phyloP scores from a whole-genome alignment of 2,329 filamentous ascomycete species.

The Exserohilum rostratum region DNA sequence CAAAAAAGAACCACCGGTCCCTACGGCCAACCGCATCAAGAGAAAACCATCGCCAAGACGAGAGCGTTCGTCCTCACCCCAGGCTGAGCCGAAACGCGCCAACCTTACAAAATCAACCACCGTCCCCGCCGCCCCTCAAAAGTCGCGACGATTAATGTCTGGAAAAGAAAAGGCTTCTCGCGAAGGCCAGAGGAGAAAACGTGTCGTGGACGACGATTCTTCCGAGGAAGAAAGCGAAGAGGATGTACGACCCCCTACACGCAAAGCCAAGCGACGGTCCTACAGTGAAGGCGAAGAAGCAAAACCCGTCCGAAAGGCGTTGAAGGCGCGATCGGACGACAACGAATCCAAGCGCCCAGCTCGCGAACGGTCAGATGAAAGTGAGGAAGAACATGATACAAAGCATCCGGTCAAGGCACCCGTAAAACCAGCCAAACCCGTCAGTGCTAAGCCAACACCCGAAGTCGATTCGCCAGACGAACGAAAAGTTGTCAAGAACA shows the following conservation, averaged over 20 bases:
- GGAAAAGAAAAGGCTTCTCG: slow-evolving; percentile 46
- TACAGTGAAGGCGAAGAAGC: slow-evolving; percentile 45
- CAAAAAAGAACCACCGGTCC: slow-evolving; percentile 43
- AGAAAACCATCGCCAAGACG: slow-evolving; percentile 39
- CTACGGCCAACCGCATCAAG: slow-evolving; percentile 37
- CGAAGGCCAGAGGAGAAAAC: slow-evolving; percentile 40
- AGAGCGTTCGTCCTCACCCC: slow-evolving; percentile 45
- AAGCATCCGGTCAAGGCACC: slow-evolving; percentile 37
- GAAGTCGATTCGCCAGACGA: slow-evolving; percentile 46
- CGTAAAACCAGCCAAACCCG: slow-evolving; percentile 32
- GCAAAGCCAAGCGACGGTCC: slow-evolving; percentile 42
- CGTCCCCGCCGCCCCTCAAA: slow-evolving; percentile 31
- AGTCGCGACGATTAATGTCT: slow-evolving; percentile 44
- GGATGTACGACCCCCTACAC: slow-evolving; percentile 44
- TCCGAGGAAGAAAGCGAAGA: slow-evolving; percentile 47
- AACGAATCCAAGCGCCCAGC: slow-evolving; percentile 35
- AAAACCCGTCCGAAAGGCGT: slow-evolving; percentile 40
- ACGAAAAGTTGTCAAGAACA: slow-evolving; percentile 38
- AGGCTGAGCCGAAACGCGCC: slow-evolving; percentile 34
- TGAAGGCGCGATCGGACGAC: slow-evolving; percentile 40
- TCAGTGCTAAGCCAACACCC: slow-evolving; percentile 39
- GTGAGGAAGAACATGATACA: slow-evolving; percentile 34
- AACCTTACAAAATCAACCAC: slow-evolving; percentile 32
- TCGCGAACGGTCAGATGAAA: slow-evolving; percentile 37
- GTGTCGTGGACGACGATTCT: slow-evolving; percentile 43